Evolutionary conservation across 2,329 filamentous ascomycete genomes (phyloP).

Genomic region (Gyromitra esculenta): DNA sequence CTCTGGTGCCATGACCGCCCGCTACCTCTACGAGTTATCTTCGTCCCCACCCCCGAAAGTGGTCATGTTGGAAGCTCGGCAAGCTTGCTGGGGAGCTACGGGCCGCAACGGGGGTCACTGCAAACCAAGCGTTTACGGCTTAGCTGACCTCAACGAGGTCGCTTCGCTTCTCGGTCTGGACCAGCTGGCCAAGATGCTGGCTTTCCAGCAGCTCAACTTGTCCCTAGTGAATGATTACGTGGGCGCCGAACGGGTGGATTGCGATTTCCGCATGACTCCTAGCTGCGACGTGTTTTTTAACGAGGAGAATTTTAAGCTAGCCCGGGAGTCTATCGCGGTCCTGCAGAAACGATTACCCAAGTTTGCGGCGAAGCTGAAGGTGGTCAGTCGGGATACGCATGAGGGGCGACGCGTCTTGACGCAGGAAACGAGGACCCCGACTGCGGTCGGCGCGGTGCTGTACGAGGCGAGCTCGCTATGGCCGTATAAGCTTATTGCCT

Average conservation of each 20-base stretch:
- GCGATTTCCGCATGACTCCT: conserved; percentile 73
- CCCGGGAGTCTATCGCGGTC: conserved; percentile 64
- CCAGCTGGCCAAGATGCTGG: conserved; percentile 54
- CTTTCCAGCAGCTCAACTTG: conserved; percentile 79
- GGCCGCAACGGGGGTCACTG: conserved; percentile 67
- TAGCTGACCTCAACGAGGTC: conserved; percentile 68
- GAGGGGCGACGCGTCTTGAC: conserved; percentile 60
- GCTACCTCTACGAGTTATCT: conserved; percentile 60
- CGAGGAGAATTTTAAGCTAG: conserved; percentile 66
- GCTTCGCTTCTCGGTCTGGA: conserved; percentile 52
- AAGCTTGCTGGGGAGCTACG: conserved; percentile 66
- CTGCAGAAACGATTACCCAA: conserved; percentile 68
- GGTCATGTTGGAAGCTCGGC: conserved; percentile 66
- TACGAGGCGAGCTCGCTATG: conserved; percentile 70
- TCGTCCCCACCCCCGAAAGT: conserved; percentile 56
- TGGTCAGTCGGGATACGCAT: conserved; percentile 58
- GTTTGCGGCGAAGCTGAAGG: conserved; percentile 64
- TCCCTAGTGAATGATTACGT: conserved; percentile 69
- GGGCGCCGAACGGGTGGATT: conserved; percentile 68
- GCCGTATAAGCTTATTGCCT: conserved; percentile 66
- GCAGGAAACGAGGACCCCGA: conserved; percentile 66
- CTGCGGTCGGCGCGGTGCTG: conserved; percentile 71
- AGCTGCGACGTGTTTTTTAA: conserved; percentile 74
- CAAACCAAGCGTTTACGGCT: conserved; percentile 67
- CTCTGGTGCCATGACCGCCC: conserved; percentile 63